Base-by-base conservation (phyloP, 2,329 filamentous ascomycete genomes). In the Fusarium pininemorale region DNA sequence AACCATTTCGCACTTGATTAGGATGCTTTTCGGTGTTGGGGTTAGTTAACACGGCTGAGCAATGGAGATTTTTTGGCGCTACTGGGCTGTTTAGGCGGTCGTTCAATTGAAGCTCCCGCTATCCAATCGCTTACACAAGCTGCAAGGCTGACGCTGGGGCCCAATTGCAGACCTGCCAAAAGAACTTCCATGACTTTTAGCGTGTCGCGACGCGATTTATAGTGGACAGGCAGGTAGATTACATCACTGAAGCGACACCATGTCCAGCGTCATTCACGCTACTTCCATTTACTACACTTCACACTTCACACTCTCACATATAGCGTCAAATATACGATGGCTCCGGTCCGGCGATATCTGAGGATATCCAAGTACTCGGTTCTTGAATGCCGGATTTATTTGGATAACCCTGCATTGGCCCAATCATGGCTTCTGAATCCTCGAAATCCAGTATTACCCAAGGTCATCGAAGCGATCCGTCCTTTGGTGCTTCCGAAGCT, bases 361-460 rank as follows among this genome's bases (percentile, higher is more conserved):
- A 91, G 96, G 59, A 97, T 98, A 77, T 96, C 93, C 63, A 95
- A 96, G 80, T 94, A 94, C 82, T 98, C 96, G 9, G 95, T 98
- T 38, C 89, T 99, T n/a, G 96, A 99, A 87, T 95, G 94, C 74
- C 95, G 95, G 74, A 96, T 99, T 76, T 98, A 98, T 83, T 90
- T 98, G 53, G 96, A 98, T 74, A 95, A 96, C 77, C 96, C 96
- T 1, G 90, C 92, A 18, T 90, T 98, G 69, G 90, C 91, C 30
- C 90, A 94, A 74, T 91, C 92, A 79, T 98, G 97, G 91, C 90
- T 99, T 24, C 89, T 98, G 74, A 92, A 93, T 77, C 88, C 93
- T 41, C 90, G 91, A 73, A 87, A 95, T 76, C 91, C 93, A 7
- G 89, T 96, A 22, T 89, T 99, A 20, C 91, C 92, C 44, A 92